Conservation (phyloP, 2,329 filamentous ascomycete species). For the Whalleya microplaca region DNA sequence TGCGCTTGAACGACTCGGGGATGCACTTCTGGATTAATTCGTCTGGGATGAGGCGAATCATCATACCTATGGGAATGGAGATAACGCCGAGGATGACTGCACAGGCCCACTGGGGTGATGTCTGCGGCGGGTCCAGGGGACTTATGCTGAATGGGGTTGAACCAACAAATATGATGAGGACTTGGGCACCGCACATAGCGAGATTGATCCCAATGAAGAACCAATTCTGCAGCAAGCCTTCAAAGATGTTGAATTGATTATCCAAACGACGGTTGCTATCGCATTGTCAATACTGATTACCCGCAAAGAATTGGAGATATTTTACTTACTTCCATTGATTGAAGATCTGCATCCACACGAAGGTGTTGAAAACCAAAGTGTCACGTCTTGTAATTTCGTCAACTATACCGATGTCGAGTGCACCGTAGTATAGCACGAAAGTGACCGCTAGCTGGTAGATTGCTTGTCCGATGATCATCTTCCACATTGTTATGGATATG, state of each 20-base stretch:
- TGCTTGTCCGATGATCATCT: conserved; percentile 95
- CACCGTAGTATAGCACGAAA: conserved; percentile 82
- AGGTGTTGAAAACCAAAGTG: conserved; percentile 94
- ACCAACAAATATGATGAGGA: conserved; percentile 88
- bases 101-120: conserved; percentile 81
- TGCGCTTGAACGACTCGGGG: conserved; percentile 56
- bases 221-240: conserved; percentile 80
- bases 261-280: conserved; percentile 84
- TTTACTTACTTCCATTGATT: conserved; percentile 87
- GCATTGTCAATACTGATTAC: conserved; percentile 26
- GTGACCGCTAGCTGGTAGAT: conserved; percentile 84
- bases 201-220: conserved; percentile 87
- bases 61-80: conserved; percentile 82
- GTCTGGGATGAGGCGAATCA: conserved; percentile 84
- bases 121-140: conserved; percentile 54
- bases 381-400: conserved; percentile 56
- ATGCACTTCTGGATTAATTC: conserved; percentile 59
- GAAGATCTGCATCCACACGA: conserved; percentile 99
- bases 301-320: conserved; percentile 36
- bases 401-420: conserved; percentile 57
- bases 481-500: conserved; percentile 95
- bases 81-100: conserved; percentile 81
- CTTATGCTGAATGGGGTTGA: conserved; percentile 78
- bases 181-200: conserved; percentile 86
- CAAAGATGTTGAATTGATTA: conserved; percentile 94